These are phyloP conservation scores for Mycena rebaudengoi DNA, from an alignment of 768 basidiomycete genomes.

Conservation along the genomic window DNA sequence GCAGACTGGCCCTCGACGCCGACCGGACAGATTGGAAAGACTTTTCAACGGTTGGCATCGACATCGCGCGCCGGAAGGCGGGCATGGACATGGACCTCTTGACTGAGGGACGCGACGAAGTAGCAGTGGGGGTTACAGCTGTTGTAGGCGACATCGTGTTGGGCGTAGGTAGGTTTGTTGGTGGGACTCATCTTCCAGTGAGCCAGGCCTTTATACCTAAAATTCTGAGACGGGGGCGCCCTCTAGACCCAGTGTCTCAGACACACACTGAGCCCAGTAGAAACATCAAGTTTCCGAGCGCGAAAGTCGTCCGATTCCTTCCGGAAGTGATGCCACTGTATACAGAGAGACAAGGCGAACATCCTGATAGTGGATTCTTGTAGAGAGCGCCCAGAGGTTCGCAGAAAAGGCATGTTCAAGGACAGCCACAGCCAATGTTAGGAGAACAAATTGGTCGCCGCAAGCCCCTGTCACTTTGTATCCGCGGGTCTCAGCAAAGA, in stretches of 20 bases:
- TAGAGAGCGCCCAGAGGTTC: background rate
- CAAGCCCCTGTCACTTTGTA: background rate
- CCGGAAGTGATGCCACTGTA: background rate
- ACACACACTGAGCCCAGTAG: background rate
- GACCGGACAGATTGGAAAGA: background rate
- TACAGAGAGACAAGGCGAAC: background rate
- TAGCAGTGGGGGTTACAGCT: background rate
- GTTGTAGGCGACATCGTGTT: background rate
- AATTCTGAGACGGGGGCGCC: background rate
- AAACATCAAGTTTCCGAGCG: background rate
- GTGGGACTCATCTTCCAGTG: background rate
- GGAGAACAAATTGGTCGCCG: slow-evolving; percentile 1
- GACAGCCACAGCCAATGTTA: background rate
- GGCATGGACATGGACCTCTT: slow-evolving; percentile 10
- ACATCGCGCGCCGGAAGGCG: slow-evolving; percentile 3
- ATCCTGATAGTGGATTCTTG: background rate
- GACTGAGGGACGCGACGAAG: slow-evolving; percentile 2
- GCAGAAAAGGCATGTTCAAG: background rate
- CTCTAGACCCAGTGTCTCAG: no score
- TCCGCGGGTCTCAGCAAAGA: no score
- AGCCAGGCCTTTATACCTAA: slow-evolving; percentile 9
- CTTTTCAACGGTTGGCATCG: background rate
- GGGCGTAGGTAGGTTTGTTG: background rate
- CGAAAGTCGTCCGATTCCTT: background rate
- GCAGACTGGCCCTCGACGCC: slow-evolving; percentile 9